phyloP scores from a whole-genome alignment of 352 stramenopile species.

The Thalassiosira mediterranea region DNA sequence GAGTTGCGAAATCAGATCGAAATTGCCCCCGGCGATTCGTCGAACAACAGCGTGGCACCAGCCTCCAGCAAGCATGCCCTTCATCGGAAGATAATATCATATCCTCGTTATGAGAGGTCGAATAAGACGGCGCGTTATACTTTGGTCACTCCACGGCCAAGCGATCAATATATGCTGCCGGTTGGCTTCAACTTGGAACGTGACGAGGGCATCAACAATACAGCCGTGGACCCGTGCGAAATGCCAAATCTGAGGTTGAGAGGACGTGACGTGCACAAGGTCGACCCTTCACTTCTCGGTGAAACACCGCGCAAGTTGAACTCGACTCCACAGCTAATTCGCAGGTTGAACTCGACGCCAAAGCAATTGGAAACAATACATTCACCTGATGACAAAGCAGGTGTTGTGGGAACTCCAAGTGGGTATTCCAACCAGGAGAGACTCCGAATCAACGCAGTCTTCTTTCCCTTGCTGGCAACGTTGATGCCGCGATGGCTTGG shows the following conservation, averaged over 20 bases:
- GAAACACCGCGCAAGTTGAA: slow-evolving; percentile 34
- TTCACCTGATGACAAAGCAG: slow-evolving; percentile 10
- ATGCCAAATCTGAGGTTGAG: slow-evolving; percentile 62
- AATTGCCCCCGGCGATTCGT: slow-evolving; percentile 2
- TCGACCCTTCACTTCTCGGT: slow-evolving; percentile 37
- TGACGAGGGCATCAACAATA: slow-evolving; percentile 9
- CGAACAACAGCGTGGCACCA: neutral
- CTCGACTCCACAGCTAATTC: slow-evolving; percentile 4
- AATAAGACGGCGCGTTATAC: slow-evolving; percentile 54
- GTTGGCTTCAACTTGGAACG: slow-evolving; percentile 65
- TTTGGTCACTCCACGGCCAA: slow-evolving; percentile 51
- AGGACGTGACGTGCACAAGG: slow-evolving; percentile 58
- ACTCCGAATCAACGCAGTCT: slow-evolving; percentile 78
- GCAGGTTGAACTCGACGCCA: slow-evolving; percentile 3
- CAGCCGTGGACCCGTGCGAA: slow-evolving; percentile 32
- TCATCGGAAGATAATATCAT: slow-evolving; percentile 51
- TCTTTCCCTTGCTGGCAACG: slow-evolving; percentile 94
- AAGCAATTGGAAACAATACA: slow-evolving; percentile 8
- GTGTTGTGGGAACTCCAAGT: slow-evolving; percentile 7
- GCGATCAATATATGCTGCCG: slow-evolving; percentile 50
- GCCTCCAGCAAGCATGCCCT: slow-evolving; percentile 9
- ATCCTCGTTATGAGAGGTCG: slow-evolving; percentile 72
- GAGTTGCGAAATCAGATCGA: slow-evolving; percentile 29
- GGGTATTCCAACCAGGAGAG: slow-evolving; percentile 17
- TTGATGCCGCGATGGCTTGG: slow-evolving; percentile 92